A percentile compares a stretch with the other conserved stretches of the same genome.
phyloP scores from a whole-genome alignment of 164 flowering plant species.

The Vitis rotundifolia region DNA sequence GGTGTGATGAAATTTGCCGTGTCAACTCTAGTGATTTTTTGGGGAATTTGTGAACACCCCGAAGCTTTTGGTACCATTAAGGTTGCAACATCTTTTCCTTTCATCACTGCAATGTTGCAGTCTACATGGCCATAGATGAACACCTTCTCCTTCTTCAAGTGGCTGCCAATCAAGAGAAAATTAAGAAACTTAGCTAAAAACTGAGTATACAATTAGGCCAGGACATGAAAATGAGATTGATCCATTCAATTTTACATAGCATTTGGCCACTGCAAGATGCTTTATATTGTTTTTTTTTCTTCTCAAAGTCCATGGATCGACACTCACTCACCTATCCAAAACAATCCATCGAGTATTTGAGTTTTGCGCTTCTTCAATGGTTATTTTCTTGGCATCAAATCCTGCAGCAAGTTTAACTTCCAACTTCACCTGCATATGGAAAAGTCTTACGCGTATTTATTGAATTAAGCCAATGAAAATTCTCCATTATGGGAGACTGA shows the following conservation, averaged over 20 bases:
- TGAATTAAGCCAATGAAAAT: too few species aligned
- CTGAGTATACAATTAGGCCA: neutral
- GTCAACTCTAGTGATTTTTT: neutral
- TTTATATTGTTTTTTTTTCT: neutral
- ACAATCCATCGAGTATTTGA: conserved; percentile 47
- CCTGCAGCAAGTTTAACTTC: conserved; percentile 54
- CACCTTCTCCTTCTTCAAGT: conserved; percentile 37
- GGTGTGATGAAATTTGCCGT: neutral
- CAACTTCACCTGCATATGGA: conserved; percentile 39
- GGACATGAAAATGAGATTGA: neutral
- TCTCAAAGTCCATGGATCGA: too few species aligned
- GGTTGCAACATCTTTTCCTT: conserved; percentile 41
- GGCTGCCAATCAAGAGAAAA: conserved; percentile 23
- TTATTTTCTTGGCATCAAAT: conserved; percentile 28
- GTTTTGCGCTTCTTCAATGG: conserved; percentile 42
- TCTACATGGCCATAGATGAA: conserved; percentile 34
- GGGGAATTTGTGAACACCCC: neutral
- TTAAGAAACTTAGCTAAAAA: neutral
- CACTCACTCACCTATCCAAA: conserved; percentile 31
- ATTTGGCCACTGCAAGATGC: neutral
- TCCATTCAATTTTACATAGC: neutral
- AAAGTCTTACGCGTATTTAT: neutral
- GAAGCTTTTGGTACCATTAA: conserved; percentile 27
- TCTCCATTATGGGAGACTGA: conserved; percentile 1
- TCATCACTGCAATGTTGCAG: conserved; percentile 52